These are phyloP conservation scores for Clitoria ternatea DNA, from an alignment of 306 rosid genomes.

Conservation along the genomic window DNA sequence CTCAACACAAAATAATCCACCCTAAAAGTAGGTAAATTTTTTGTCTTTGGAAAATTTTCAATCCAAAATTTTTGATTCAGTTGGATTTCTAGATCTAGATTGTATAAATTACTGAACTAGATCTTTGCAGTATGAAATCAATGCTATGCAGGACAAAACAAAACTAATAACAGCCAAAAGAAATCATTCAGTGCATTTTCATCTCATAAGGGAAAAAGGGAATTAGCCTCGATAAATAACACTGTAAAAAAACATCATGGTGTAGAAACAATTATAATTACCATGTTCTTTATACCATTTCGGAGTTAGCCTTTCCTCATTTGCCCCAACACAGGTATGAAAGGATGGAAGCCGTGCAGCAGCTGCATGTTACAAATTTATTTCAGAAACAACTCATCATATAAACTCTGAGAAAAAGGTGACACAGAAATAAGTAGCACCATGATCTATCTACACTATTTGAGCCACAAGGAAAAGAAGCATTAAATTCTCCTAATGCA, in stretches of 20 bases:
- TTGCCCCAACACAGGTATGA: constrained; percentile 95
- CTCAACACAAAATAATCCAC: background rate
- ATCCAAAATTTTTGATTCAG: background rate
- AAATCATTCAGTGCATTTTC: background rate
- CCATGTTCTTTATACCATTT: constrained; percentile 97
- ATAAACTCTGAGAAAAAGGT: background rate
- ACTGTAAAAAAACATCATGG: background rate
- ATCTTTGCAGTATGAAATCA: background rate
- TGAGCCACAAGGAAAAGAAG: background rate
- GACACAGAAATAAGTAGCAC: background rate
- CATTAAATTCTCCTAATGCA: constrained; percentile 1
- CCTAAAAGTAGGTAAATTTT: background rate
- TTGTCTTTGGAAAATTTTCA: background rate
- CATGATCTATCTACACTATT: background rate
- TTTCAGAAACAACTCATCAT: constrained; percentile 22
- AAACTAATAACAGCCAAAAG: constrained; percentile 4
- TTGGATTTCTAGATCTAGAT: background rate
- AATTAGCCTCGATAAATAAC: background rate
- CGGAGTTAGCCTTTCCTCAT: constrained; percentile 90
- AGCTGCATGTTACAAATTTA: constrained; percentile 42
- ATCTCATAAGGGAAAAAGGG: background rate
- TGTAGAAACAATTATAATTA: constrained; percentile 39
- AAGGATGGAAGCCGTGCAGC: constrained; percentile 91
- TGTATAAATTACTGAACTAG: constrained; percentile 13
- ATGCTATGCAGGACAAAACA: background rate